These are phyloP conservation scores for Buddleja alternifolia DNA, from an alignment of 257 asterid genomes.

Conservation along the genomic window DNA sequence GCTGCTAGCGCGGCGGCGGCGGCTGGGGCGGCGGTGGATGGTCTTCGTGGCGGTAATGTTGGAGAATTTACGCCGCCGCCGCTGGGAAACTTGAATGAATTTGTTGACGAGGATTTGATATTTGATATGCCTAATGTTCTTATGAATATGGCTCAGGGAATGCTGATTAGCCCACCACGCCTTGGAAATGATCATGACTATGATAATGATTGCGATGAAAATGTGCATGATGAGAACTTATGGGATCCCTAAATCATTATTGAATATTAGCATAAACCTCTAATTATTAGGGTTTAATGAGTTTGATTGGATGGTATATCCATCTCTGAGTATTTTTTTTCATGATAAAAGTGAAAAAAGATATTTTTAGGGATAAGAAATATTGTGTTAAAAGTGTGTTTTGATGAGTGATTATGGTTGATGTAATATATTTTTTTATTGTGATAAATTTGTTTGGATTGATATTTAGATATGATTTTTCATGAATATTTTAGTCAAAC, in stretches of 20 bases:
- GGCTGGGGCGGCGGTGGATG: constrained; percentile 66
- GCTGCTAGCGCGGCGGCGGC: constrained; percentile 69
- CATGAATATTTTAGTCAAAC: too few species aligned
- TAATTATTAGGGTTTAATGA: too few species aligned
- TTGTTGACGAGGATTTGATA: constrained; percentile 69
- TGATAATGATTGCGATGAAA: neutral
- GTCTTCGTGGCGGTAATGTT: neutral
- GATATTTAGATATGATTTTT: too few species aligned
- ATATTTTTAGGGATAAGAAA: too few species aligned
- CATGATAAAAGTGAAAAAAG: too few species aligned
- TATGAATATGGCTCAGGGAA: constrained; percentile 67
- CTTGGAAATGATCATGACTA: constrained; percentile 27
- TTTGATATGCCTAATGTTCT: constrained; percentile 78
- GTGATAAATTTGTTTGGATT: too few species aligned
- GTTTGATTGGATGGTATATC: too few species aligned
- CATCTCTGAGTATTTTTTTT: too few species aligned
- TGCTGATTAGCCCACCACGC: constrained; percentile 78
- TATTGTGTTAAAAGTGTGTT: too few species aligned
- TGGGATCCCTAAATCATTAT: constrained; percentile 54
- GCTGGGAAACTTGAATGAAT: constrained; percentile 19
- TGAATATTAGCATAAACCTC: too few species aligned
- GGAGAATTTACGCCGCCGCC: neutral
- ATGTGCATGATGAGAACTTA: constrained; percentile 34
- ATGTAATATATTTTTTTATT: too few species aligned
- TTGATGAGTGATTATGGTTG: too few species aligned